Evolutionary conservation across 2,329 filamentous ascomycete species (phyloP).

Genomic region (Lecanicillium sp.): DNA sequence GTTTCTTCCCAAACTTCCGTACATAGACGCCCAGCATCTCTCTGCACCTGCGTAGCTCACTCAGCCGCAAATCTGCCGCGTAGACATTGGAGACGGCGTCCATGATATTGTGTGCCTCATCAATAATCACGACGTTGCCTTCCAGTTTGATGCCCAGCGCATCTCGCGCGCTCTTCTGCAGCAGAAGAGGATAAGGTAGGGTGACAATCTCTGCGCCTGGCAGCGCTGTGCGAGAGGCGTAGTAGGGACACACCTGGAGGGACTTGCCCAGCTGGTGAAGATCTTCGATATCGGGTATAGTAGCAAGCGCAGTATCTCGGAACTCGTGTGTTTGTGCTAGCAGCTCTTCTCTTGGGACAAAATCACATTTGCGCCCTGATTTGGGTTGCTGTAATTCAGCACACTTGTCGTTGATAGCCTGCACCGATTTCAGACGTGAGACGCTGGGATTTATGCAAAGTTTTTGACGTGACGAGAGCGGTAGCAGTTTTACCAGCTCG

Average conservation of each 20-base stretch:
- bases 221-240: conserved; percentile 84
- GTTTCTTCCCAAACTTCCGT: conserved; percentile 76
- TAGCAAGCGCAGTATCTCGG: conserved; percentile 76
- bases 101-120: conserved; percentile 97
- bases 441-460: conserved; percentile 87
- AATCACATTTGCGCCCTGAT: conserved; percentile 58
- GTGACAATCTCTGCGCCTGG: conserved; percentile 83
- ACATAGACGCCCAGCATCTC: conserved; percentile 76
- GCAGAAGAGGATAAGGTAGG: conserved; percentile 80
- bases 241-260: conserved; percentile 86
- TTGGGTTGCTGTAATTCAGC: conserved; percentile 77
- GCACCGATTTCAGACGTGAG: conserved; percentile 59
- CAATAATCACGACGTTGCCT: conserved; percentile 86
- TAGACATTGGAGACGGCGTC: conserved; percentile 86
- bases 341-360: conserved; percentile 72
- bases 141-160: conserved; percentile 82
- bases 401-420: conserved; percentile 90
- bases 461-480: conserved; percentile 80
- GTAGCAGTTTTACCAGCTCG: conserved; percentile 65
- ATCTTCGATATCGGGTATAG: conserved; percentile 89
- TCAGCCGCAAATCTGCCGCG: conserved; percentile 67
- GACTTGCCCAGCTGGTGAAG: conserved; percentile 70
- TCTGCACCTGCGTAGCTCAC: conserved; percentile 66
- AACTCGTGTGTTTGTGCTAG: conserved; percentile 69
- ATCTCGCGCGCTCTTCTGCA: conserved; percentile 82